Evolutionary conservation across 805 yeast genomes (phyloP).

Genomic region (Candida ipomoeae): DNA sequence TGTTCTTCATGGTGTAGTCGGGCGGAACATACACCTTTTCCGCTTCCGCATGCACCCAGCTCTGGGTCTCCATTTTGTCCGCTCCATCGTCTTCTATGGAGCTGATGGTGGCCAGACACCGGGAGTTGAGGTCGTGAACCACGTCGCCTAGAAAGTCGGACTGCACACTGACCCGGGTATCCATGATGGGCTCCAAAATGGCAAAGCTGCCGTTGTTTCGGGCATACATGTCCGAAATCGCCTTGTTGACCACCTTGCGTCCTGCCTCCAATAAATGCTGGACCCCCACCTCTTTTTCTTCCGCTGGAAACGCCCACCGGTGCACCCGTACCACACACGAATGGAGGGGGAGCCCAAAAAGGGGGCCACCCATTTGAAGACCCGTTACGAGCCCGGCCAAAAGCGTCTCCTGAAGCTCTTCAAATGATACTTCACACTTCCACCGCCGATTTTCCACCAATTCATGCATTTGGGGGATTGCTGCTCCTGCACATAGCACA

Average conservation of each 20-base stretch:
- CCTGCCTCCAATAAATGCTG: conserved; percentile 44
- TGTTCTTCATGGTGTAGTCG: conserved; percentile 57
- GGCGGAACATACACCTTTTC: conserved; percentile 66
- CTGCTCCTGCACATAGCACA: conserved; percentile 27
- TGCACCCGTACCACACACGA: conserved; percentile 55
- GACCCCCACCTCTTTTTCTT: conserved; percentile 28
- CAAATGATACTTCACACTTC: conserved; percentile 45
- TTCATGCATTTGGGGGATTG: conserved; percentile 8
- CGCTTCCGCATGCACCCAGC: conserved; percentile 54
- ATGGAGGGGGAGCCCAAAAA: conserved; percentile 54
- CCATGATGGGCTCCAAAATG: conserved; percentile 86
- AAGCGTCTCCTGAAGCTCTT: conserved; percentile 50
- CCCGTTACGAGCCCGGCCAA: conserved; percentile 58
- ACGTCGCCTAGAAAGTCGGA: conserved; percentile 79
- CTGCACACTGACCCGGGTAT: conserved; percentile 58
- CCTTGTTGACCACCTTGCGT: conserved; percentile 30
- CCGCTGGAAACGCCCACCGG: conserved; percentile 52
- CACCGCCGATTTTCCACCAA: conserved; percentile 39
- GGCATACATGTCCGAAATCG: conserved; percentile 21
- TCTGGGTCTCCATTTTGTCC: conserved; percentile 31
- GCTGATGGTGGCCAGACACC: conserved; percentile 69
- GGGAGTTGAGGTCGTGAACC: conserved; percentile 75
- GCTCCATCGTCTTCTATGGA: conserved; percentile 64
- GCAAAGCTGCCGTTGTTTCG: conserved; percentile 33
- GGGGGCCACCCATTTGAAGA: conserved; percentile 64